Conservation (phyloP, 371 early-diverging fungal genomes). For the Homolaphlyctis polyrhiza region DNA sequence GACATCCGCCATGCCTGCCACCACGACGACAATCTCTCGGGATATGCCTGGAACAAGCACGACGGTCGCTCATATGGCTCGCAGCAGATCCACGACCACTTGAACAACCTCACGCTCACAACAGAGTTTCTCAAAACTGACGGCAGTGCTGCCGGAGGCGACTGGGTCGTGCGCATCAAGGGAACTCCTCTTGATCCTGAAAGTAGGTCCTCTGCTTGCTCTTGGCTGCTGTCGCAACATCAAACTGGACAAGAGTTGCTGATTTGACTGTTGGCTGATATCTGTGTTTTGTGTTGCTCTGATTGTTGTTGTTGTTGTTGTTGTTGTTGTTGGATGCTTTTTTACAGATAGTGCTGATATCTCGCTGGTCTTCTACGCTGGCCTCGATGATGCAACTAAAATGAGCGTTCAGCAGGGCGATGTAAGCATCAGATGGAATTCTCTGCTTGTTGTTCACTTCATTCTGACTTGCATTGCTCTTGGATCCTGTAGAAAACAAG, state of each 20-base stretch:
- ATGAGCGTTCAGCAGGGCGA: no score
- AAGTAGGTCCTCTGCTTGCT: slow-evolving; percentile 4
- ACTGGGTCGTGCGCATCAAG: slow-evolving; percentile 80
- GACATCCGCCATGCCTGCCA: slow-evolving; percentile 86
- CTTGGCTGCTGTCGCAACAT: neutral
- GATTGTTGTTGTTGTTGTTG: no score
- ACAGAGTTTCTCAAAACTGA: slow-evolving; percentile 79
- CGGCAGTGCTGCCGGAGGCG: slow-evolving; percentile 55
- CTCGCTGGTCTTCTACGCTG: slow-evolving; percentile 20
- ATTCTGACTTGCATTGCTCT: neutral
- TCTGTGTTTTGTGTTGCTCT: no score
- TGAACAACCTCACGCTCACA: slow-evolving; percentile 62
- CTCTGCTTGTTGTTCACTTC: no score
- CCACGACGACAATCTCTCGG: slow-evolving; percentile 67
- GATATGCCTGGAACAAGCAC: slow-evolving; percentile 85
- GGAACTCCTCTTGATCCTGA: slow-evolving; percentile 44
- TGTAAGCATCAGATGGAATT: no score
- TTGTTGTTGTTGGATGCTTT: no score
- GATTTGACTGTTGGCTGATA: no score
- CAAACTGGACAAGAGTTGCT: no score
- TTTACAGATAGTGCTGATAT: slow-evolving; percentile 10
- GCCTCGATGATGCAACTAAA: slow-evolving; percentile 14
- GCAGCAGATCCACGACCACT: slow-evolving; percentile 69
- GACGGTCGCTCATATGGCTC: slow-evolving; percentile 78
- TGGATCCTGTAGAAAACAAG: no score